Conservation (phyloP, 2,329 filamentous ascomycete species). For the Fusarium sp. region DNA sequence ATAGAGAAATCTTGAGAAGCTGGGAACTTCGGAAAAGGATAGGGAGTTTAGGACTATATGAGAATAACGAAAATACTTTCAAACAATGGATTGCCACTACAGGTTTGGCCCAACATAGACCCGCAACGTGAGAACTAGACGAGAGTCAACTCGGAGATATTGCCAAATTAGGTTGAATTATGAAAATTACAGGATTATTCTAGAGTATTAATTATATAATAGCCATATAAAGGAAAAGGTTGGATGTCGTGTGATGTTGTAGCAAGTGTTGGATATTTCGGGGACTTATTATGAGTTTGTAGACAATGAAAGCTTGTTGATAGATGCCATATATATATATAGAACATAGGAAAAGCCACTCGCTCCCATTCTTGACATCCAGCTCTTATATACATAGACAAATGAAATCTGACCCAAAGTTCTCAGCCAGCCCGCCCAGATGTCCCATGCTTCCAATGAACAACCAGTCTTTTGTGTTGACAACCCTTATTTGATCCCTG, state of each 20-base stretch:
- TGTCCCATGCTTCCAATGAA: neutral
- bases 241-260: too few species aligned
- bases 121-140: too few species aligned
- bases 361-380: too few species aligned
- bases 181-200: too few species aligned
- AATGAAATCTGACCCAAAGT: neutral
- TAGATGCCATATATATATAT: too few species aligned
- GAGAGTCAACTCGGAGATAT: too few species aligned
- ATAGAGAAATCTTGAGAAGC: neutral
- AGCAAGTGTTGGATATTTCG: too few species aligned
- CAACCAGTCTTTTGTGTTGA: neutral
- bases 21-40: neutral
- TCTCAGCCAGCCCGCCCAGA: neutral
- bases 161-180: too few species aligned
- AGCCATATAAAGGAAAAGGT: too few species aligned
- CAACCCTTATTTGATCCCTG: too few species aligned
- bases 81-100: neutral
- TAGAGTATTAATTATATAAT: too few species aligned
- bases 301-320: neutral
- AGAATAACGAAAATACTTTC: conserved; percentile 21
- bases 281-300: neutral
- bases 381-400: neutral
- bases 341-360: neutral
- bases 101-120: neutral
- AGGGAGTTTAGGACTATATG: conserved; percentile 23